Evolutionary conservation across 192 early-diverging fungal genomes (phyloP).

Genomic region (Phycomyces blakesleeanus): DNA sequence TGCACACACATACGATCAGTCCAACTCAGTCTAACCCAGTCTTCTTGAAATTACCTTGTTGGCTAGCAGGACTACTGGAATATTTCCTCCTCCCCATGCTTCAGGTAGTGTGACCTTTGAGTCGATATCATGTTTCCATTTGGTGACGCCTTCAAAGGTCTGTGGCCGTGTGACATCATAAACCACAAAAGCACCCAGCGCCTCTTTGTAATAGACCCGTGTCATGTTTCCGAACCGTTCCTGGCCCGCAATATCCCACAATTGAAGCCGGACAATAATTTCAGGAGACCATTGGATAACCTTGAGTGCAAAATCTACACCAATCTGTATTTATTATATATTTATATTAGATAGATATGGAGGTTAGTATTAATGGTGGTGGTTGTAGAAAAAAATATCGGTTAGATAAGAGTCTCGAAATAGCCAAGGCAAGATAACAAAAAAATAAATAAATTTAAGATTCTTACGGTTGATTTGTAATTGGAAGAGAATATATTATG

Average conservation of each 20-base stretch:
- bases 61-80: conserved; percentile 51
- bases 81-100: conserved; percentile 45
- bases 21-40: too few species aligned
- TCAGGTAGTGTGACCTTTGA: conserved; percentile 50
- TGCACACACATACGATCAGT: too few species aligned
- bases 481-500: conserved; percentile 54
- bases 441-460: background rate
- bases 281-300: conserved; percentile 53
- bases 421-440: background rate
- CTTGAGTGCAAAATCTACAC: conserved; percentile 61
- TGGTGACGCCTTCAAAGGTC: conserved; percentile 52
- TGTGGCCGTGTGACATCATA: conserved; percentile 55
- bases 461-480: conserved; percentile 55
- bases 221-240: conserved; percentile 59
- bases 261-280: conserved; percentile 51
- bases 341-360: background rate
- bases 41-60: conserved; percentile 59
- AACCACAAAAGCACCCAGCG: conserved; percentile 53
- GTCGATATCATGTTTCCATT: conserved; percentile 60
- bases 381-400: too few species aligned
- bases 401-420: too few species aligned
- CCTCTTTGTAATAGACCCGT: conserved; percentile 59
- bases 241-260: conserved; percentile 66
- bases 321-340: conserved; percentile 39
- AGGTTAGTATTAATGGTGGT: too few species aligned